Evolutionary conservation across 2,329 filamentous ascomycete species (phyloP).

Genomic region (Aspergillus sp.): DNA sequence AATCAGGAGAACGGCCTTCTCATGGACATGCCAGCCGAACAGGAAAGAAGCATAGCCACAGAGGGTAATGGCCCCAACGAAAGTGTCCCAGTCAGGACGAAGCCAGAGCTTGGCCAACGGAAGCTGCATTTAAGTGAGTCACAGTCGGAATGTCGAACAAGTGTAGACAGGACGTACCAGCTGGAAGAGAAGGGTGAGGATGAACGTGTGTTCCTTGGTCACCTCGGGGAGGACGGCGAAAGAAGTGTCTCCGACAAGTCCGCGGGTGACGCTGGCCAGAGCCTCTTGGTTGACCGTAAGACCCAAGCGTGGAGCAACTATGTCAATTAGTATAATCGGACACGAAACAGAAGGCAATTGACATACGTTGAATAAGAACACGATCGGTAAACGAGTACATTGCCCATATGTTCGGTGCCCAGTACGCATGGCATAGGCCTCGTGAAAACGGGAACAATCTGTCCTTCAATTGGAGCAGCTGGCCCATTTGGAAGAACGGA

Average conservation of each 20-base stretch:
- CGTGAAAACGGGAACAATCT: conserved; percentile 91
- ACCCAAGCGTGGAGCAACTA: conserved; percentile 79
- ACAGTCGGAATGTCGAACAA: conserved; percentile 17
- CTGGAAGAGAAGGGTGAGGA: conserved; percentile 80
- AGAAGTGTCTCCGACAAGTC: conserved; percentile 86
- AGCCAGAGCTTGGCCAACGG: conserved; percentile 80
- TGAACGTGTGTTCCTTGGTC: conserved; percentile 75
- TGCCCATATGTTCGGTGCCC: conserved; percentile 97
- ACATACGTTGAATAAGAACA: conserved; percentile 74
- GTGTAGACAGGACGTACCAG: conserved; percentile 45
- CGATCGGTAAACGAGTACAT: conserved; percentile 91
- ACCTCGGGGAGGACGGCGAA: conserved; percentile 93
- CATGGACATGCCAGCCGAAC: conserved; percentile 98
- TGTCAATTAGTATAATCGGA: conserved; percentile 31
- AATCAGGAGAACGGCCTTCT: conserved; percentile 92
- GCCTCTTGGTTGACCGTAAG: conserved; percentile 71
- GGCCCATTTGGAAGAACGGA: conserved; percentile 77
- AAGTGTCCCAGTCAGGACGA: conserved; percentile 80
- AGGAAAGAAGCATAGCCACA: conserved; percentile 96
- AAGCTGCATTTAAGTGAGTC: conserved; percentile 44
- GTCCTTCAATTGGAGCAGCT: conserved; percentile 79
- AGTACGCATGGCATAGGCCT: conserved; percentile 94
- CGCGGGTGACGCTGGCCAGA: conserved; percentile 84
- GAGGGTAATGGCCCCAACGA: conserved; percentile 84
- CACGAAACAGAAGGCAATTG: neutral